Evolutionary conservation across 2,329 filamentous ascomycete genomes (phyloP), one percentile per base, ranked within the genome.

Genomic region (Alternaria ventricosa): DNA sequence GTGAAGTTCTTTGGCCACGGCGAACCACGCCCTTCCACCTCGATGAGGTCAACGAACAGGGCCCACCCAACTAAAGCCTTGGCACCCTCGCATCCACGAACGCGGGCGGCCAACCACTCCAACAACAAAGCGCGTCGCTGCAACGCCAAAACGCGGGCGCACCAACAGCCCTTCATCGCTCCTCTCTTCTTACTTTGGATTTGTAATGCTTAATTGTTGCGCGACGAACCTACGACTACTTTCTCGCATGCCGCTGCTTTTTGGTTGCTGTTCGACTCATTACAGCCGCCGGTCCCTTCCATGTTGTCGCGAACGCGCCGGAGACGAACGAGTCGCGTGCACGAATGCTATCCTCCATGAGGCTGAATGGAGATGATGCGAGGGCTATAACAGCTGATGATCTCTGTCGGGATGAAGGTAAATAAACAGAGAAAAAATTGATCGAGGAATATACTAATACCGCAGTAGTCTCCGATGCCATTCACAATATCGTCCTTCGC

Each of bases 401-500:
- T 33, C 49, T 53, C 5, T 53, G 33, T 33, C 28, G 49, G 30
- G 30, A 53, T 9, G 49, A 53, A 23, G 49, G 49, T 53, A 41
- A 33, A 15, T 8, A 9, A 18, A 4, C 9, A n/a, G n/a, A n/a
- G 11, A 6, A 20, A 30, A 30, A 13, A 5, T 7, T 4, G 28
- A 10, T 22, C 1, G 4, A 20, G n/a, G 9, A 10, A 6, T 6
- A 22, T 60, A 49, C 66, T 77, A 27, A 73, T 45, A 13, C 20
- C 7, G 9, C 20, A 27, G 33, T 27, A 94, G 94, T 96, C 82
- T 92, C 97, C 78, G 86, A 87, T 65, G 86, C 93, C 65, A 85
- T 97, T 61, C 91, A 93, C 79, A 86, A 91, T 62, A 92, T 97
- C 73, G 89, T 96, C 73, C 83, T 85, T 64, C 85, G 87, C 71